These are phyloP conservation scores for Dothistroma pini DNA, from an alignment of 2,329 filamentous ascomycete species.

Conservation along the genomic window DNA sequence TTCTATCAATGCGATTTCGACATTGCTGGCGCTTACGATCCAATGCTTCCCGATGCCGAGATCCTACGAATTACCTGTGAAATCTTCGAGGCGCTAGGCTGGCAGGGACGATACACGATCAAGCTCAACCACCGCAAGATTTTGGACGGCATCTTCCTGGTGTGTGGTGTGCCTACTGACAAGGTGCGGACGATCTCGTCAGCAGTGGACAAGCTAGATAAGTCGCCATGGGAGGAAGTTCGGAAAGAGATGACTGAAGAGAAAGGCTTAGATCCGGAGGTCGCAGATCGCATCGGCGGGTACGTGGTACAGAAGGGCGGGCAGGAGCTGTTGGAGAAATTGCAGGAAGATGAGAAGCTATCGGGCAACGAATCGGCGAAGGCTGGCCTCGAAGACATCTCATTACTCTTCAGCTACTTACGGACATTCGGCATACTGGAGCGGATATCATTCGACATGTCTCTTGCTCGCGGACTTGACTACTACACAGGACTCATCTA, in stretches of 20 bases:
- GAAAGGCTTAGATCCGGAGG: constrained; percentile 71
- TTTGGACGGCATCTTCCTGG: constrained; percentile 85
- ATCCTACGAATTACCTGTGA: constrained; percentile 80
- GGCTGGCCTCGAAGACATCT: constrained; percentile 76
- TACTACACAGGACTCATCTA: constrained; percentile 91
- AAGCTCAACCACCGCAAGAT: constrained; percentile 96
- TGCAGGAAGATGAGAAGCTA: constrained; percentile 65
- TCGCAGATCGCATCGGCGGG: constrained; percentile 83
- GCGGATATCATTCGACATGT: constrained; percentile 82
- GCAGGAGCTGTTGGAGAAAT: constrained; percentile 66
- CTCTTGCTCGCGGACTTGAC: constrained; percentile 84
- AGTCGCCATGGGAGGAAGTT: constrained; percentile 81
- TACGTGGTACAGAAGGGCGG: constrained; percentile 78
- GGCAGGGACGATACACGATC: constrained; percentile 73
- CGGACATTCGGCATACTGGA: constrained; percentile 70
- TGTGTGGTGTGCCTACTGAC: constrained; percentile 81
- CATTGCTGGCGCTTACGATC: constrained; percentile 81
- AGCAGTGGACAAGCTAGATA: constrained; percentile 94
- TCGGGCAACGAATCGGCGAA: constrained; percentile 70
- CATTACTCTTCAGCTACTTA: constrained; percentile 75
- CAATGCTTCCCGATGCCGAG: constrained; percentile 91
- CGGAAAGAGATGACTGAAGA: constrained; percentile 90
- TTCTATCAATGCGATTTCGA: constrained; percentile 99
- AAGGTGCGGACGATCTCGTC: constrained; percentile 88
- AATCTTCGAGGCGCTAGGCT: constrained; percentile 76